A percentile compares a stretch with the other conserved stretches of the same genome.
Conservation (phyloP, 2,329 filamentous ascomycete species). For the Calonectria pteridis region DNA sequence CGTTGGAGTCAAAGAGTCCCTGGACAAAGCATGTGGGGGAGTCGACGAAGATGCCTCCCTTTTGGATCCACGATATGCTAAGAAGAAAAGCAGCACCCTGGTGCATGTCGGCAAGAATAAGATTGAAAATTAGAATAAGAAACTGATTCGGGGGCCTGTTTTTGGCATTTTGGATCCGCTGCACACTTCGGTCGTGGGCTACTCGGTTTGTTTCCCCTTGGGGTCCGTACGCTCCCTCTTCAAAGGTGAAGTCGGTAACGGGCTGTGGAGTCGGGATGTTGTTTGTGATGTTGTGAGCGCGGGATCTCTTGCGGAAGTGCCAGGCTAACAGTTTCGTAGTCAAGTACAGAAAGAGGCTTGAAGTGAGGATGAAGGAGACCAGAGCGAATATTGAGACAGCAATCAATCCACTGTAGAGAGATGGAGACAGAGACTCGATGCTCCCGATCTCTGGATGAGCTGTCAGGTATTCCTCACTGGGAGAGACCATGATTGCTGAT, state of each 20-base stretch:
- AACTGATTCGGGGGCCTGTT: slow-evolving; percentile 69
- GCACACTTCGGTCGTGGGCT: slow-evolving; percentile 17
- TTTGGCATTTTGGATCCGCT: slow-evolving; percentile 22
- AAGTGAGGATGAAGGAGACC: slow-evolving; percentile 45
- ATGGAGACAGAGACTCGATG: slow-evolving; percentile 36
- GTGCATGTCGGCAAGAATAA: slow-evolving; percentile 75
- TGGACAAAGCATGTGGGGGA: slow-evolving; percentile 70
- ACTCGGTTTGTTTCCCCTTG: slow-evolving; percentile 24
- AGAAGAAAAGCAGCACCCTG: slow-evolving; percentile 74
- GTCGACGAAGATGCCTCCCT: slow-evolving; percentile 65
- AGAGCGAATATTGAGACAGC: slow-evolving; percentile 46
- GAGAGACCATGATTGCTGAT: slow-evolving; percentile 23
- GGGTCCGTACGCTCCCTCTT: slow-evolving; percentile 21
- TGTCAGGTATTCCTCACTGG: slow-evolving; percentile 25
- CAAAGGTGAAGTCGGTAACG: slow-evolving; percentile 47
- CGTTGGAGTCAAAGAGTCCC: slow-evolving; percentile 75
- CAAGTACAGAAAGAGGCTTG: slow-evolving; percentile 45
- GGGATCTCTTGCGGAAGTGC: slow-evolving; percentile 34
- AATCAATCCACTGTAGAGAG: slow-evolving; percentile 41
- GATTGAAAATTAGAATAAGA: slow-evolving; percentile 77
- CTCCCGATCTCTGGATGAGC: slow-evolving; percentile 31
- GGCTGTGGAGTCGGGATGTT: slow-evolving; percentile 34
- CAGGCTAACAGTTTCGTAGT: slow-evolving; percentile 44
- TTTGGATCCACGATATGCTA: slow-evolving; percentile 68
- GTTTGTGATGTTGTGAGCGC: slow-evolving; percentile 23